Evolutionary conservation across 1,284 basidiomycete species (phyloP).

Genomic region (Gomphus bonarii): DNA sequence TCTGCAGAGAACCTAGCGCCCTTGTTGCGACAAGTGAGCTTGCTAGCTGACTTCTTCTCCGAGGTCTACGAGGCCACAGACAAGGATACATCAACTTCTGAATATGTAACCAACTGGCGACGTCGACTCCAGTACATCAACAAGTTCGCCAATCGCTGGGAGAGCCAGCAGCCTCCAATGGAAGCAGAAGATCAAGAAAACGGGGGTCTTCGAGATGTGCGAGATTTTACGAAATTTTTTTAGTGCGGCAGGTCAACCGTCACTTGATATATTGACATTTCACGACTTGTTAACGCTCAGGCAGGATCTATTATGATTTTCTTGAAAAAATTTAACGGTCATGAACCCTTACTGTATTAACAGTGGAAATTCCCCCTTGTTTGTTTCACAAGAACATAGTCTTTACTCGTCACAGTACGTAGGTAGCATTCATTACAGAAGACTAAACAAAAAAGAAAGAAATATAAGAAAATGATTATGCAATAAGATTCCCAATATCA

Average conservation of each 20-base stretch:
- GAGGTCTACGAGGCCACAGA: constrained; percentile 73
- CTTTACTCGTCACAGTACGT: not conserved
- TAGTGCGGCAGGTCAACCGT: not conserved
- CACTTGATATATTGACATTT: constrained; percentile 11
- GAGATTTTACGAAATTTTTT: constrained; percentile 26
- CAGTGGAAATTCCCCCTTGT: not conserved
- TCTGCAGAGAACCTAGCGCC: constrained; percentile 76
- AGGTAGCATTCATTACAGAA: not conserved
- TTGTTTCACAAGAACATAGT: not conserved
- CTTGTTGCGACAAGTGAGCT: constrained; percentile 76
- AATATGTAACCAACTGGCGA: constrained; percentile 88
- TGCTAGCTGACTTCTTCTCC: constrained; percentile 83
- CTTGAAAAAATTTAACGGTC: not conserved
- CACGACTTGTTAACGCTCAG: constrained; percentile 15
- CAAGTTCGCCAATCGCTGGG: constrained; percentile 36
- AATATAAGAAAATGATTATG: not conserved
- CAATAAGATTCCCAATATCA: not conserved
- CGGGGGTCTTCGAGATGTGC: constrained; percentile 24
- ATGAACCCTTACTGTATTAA: not conserved
- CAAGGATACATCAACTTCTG: constrained; percentile 54
- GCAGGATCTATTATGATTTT: not conserved
- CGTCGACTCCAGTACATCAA: constrained; percentile 70
- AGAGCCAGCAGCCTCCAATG: constrained; percentile 17
- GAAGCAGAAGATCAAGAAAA: constrained; percentile 20
- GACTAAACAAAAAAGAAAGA: not conserved